These are phyloP conservation scores for Erucastrum elatum DNA, from an alignment of 345 rosid genomes.

Conservation along the genomic window DNA sequence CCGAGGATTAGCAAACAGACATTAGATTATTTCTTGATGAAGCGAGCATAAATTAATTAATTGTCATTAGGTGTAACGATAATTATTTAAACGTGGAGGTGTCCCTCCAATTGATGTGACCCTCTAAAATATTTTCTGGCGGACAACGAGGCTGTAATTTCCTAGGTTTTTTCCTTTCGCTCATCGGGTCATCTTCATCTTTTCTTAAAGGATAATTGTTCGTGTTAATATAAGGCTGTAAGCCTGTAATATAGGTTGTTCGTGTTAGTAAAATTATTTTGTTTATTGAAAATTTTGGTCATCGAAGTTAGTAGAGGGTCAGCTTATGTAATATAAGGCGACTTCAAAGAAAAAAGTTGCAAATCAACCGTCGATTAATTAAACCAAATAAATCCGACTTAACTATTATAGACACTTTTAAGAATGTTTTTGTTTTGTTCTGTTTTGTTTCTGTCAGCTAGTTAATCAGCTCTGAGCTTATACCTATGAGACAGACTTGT, in stretches of 20 bases:
- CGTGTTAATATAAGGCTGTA: neutral
- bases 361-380: neutral
- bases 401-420: neutral
- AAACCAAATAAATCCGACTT: neutral
- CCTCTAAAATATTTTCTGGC: neutral
- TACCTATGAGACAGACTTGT: neutral
- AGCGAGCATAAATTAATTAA: neutral
- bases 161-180: conserved; percentile 1
- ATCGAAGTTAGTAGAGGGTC: neutral
- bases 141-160: conserved; percentile 31
- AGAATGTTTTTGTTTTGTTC: neutral
- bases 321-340: neutral
- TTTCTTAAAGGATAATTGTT: neutral
- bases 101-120: conserved; percentile 16
- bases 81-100: neutral
- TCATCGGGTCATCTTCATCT: conserved; percentile 9
- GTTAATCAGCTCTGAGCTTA: neutral
- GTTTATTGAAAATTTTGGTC: neutral
- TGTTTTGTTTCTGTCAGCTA: neutral
- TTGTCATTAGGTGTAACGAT: conserved; percentile 24
- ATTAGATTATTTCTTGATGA: neutral
- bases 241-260: neutral
- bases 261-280: too few species aligned
- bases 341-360: neutral
- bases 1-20: conserved; percentile 1